Evolutionary conservation across 352 stramenopile species (phyloP).

Genomic region (Phytophthora multivora): DNA sequence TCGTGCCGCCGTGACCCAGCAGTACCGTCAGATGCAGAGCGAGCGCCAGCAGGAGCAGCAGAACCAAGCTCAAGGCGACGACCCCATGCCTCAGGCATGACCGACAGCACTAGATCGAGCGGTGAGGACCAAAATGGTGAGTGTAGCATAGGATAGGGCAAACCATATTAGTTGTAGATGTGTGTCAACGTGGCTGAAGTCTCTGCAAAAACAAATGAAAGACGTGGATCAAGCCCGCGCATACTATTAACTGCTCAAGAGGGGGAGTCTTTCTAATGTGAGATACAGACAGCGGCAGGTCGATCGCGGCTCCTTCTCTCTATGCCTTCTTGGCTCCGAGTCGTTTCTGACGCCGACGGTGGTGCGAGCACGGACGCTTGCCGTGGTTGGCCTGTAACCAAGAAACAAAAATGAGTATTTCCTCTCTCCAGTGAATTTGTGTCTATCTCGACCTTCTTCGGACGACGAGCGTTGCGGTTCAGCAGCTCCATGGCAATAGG

Average conservation of each 20-base stretch:
- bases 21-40: constrained; percentile 86
- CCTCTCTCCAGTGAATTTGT: no score
- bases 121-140: constrained; percentile 24
- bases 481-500: constrained; percentile 77
- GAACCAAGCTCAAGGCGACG: constrained; percentile 37
- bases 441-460: constrained; percentile 66
- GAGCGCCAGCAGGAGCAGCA: constrained; percentile 46
- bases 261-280: constrained; percentile 14
- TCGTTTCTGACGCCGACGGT: constrained; percentile 78
- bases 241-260: constrained; percentile 19
- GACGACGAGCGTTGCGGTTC: constrained; percentile 81
- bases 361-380: constrained; percentile 86
- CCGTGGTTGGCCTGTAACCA: constrained; percentile 76
- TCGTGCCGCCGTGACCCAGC: constrained; percentile 85
- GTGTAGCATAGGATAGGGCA: constrained; percentile 51
- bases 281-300: constrained; percentile 1
- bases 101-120: constrained; percentile 16
- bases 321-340: constrained; percentile 56
- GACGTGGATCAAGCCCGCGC: constrained; percentile 20
- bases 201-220: constrained; percentile 6
- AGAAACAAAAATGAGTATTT: constrained; percentile 2
- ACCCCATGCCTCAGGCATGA: constrained; percentile 46
- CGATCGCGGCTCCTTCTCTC: background rate
- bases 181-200: constrained; percentile 33
- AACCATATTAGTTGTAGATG: constrained; percentile 41